Evolutionary conservation across 306 rosid genomes (phyloP).

Genomic region (Comarum palustre): DNA sequence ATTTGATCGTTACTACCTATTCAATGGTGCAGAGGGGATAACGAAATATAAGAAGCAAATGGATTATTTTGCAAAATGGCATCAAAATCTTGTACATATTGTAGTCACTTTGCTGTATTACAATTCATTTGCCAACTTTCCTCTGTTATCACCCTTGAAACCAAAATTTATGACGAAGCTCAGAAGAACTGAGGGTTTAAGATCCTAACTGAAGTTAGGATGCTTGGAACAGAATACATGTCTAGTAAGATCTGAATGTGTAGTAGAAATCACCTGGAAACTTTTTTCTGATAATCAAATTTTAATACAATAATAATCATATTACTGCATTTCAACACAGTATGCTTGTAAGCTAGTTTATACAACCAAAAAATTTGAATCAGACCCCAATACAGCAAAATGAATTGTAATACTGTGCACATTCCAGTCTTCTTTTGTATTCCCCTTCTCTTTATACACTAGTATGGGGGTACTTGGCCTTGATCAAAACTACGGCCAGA

Average conservation of each 20-base stretch:
- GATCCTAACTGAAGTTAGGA: no score
- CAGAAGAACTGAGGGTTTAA: neutral
- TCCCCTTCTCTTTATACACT: conserved; percentile 18
- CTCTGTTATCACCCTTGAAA: neutral
- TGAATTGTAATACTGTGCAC: no score
- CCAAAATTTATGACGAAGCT: neutral
- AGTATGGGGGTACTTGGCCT: conserved; percentile 24
- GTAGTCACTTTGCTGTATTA: neutral
- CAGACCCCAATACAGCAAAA: no score
- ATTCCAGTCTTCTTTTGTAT: neutral
- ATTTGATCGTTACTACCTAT: conserved; percentile 7
- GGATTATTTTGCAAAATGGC: neutral
- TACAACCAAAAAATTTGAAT: conserved; percentile 19
- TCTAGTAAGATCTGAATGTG: neutral
- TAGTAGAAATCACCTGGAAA: neutral
- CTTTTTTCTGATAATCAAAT: neutral
- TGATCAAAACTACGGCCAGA: conserved; percentile 44
- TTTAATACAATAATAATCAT: neutral
- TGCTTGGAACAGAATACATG: neutral
- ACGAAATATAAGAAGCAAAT: conserved; percentile 1
- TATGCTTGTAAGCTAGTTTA: conserved; percentile 28
- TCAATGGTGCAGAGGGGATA: conserved; percentile 5
- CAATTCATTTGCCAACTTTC: neutral
- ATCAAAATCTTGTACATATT: neutral
- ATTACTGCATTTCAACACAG: conserved; percentile 23